Conservation (phyloP, 2,329 filamentous ascomycete genomes). For the Penicillium oxalicum region DNA sequence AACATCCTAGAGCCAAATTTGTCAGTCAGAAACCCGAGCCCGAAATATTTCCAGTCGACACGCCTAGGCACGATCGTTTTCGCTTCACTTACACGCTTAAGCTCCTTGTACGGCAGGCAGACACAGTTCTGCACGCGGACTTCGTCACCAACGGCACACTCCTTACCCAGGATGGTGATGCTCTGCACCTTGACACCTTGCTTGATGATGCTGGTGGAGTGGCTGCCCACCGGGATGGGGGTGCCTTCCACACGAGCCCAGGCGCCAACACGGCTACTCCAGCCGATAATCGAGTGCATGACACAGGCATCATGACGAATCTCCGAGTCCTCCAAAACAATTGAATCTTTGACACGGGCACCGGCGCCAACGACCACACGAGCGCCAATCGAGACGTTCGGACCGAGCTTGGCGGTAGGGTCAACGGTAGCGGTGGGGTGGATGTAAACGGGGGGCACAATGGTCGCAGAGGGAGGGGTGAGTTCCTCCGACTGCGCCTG, state of each 20-base stretch:
- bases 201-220: slow-evolving; percentile 92
- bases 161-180: slow-evolving; percentile 95
- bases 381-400: slow-evolving; percentile 94
- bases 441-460: slow-evolving; percentile 89
- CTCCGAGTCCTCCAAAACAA: slow-evolving; percentile 90
- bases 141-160: slow-evolving; percentile 89
- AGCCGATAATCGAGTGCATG: slow-evolving; percentile 92
- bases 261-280: slow-evolving; percentile 92
- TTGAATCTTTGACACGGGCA: slow-evolving; percentile 88
- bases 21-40: too few species aligned
- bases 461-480: slow-evolving; percentile 73
- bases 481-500: slow-evolving; percentile 78
- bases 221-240: slow-evolving; percentile 77
- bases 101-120: slow-evolving; percentile 93
- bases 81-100: slow-evolving; percentile 71
- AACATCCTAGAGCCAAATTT: slow-evolving; percentile 27
- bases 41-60: not conserved
- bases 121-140: slow-evolving; percentile 96
- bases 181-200: slow-evolving; percentile 98
- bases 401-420: slow-evolving; percentile 90
- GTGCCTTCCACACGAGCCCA: slow-evolving; percentile 98
- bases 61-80: not conserved
- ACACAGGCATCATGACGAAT: slow-evolving; percentile 96
- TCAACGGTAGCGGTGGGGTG: slow-evolving; percentile 87
- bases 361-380: slow-evolving; percentile 78